phyloP scores from a whole-genome alignment of 208 protist species.

The Trypanosoma grayi region DNA sequence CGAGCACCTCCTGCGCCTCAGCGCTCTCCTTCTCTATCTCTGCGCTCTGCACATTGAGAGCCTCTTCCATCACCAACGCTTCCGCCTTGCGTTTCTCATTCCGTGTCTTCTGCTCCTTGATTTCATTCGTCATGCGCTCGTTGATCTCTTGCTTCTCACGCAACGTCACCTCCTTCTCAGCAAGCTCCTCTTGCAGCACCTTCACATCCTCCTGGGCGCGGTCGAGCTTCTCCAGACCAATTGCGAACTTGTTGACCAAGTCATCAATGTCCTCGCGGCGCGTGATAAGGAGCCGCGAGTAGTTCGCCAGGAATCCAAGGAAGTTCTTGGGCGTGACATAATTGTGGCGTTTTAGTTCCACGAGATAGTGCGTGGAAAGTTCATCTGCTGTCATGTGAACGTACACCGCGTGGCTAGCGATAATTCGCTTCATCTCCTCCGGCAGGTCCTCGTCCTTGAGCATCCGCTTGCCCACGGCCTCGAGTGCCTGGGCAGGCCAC shows the following conservation, averaged over 20 bases:
- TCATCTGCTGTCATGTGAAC: constrained; percentile 93
- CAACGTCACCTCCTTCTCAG: constrained; percentile 93
- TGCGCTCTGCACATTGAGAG: constrained; percentile 87
- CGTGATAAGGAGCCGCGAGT: constrained; percentile 91
- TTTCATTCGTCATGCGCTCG: constrained; percentile 90
- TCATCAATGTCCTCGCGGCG: constrained; percentile 94
- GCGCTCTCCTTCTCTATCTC: constrained; percentile 91
- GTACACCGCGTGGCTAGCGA: constrained; percentile 96
- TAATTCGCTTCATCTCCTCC: constrained; percentile 70
- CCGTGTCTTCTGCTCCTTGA: constrained; percentile 87
- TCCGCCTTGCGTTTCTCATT: constrained; percentile 89
- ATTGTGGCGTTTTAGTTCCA: constrained; percentile 94
- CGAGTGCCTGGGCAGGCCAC: constrained; percentile 97
- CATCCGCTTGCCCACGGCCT: constrained; percentile 90
- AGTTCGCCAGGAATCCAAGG: constrained; percentile 97
- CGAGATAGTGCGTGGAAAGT: constrained; percentile 88
- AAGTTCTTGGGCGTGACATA: constrained; percentile 99
- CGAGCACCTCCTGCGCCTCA: constrained; percentile 94
- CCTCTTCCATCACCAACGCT: constrained; percentile 89
- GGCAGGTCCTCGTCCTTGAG: constrained; percentile 90
- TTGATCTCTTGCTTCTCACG: constrained; percentile 94
- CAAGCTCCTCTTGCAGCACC: constrained; percentile 93
- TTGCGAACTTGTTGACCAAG: constrained; percentile 94
- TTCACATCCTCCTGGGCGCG: constrained; percentile 95
- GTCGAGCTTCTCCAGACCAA: constrained; percentile 96